Percentiles rank a stretch among this genome's conserved stretches.
These are phyloP conservation scores for Tuber calosporum DNA, from an alignment of 495 filamentous ascomycete species.

Conservation along the genomic window DNA sequence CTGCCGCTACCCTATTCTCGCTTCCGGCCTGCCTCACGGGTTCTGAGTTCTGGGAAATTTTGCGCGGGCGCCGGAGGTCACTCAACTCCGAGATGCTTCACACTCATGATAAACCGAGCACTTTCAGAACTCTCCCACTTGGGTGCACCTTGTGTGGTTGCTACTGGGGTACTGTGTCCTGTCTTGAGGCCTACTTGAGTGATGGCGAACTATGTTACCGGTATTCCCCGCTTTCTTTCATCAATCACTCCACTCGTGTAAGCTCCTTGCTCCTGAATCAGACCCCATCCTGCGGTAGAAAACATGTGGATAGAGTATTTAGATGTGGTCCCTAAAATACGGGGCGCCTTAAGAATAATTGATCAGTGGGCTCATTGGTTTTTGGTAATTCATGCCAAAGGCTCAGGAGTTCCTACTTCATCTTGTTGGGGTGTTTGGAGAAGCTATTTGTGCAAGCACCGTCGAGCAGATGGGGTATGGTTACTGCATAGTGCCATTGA, in stretches of 20 bases:
- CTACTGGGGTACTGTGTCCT: not conserved
- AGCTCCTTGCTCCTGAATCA: no score
- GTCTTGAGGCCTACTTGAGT: not conserved
- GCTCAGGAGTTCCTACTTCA: not conserved
- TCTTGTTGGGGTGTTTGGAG: not conserved
- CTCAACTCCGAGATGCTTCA: not conserved
- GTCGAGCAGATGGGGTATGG: not conserved
- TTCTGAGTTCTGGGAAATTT: not conserved
- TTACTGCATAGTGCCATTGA: not conserved
- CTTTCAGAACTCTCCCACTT: not conserved
- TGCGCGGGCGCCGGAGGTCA: not conserved
- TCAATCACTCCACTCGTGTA: no score
- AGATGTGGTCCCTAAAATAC: not conserved
- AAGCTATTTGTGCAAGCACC: not conserved
- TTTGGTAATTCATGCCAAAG: not conserved
- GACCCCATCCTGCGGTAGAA: no score
- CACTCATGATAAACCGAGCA: not conserved
- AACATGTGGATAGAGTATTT: not conserved
- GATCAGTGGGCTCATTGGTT: not conserved
- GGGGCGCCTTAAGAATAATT: not conserved
- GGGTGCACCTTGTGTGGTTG: not conserved
- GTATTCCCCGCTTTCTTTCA: not conserved
- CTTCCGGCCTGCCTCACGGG: not conserved
- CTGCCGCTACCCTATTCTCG: not conserved
- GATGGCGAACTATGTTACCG: not conserved